Conservation (phyloP, 208 protist species). For the Leishmania guyanensis region DNA sequence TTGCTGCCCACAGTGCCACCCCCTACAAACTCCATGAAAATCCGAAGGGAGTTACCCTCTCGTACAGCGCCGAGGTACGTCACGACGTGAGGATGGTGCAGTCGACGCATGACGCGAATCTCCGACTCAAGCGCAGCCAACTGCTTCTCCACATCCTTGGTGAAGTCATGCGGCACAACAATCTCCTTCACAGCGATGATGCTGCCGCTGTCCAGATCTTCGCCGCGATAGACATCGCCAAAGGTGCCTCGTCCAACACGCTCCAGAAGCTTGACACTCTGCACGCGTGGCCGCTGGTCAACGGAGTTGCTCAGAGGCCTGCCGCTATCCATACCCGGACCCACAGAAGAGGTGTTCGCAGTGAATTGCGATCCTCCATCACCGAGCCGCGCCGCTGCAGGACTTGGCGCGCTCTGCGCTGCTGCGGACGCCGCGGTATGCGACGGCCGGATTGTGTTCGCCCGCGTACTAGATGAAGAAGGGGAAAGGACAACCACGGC, state of each 20-base stretch:
- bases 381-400: neutral
- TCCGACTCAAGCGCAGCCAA: conserved; percentile 84
- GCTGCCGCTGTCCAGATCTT: conserved; percentile 75
- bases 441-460: neutral
- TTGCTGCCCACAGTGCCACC: conserved; percentile 80
- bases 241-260: conserved; percentile 84
- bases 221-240: conserved; percentile 82
- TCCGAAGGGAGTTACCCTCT: conserved; percentile 76
- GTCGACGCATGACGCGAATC: conserved; percentile 91
- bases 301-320: conserved; percentile 5
- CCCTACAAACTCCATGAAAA: conserved; percentile 93
- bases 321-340: neutral
- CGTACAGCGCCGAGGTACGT: conserved; percentile 83
- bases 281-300: conserved; percentile 34
- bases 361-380: neutral
- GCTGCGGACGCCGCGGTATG: neutral
- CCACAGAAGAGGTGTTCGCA: neutral
- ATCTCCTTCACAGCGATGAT: conserved; percentile 88
- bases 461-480: neutral
- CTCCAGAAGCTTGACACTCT: conserved; percentile 43
- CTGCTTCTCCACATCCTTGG: conserved; percentile 81
- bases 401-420: neutral
- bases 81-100: conserved; percentile 92
- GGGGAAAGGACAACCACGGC: neutral
- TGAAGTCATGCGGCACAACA: conserved; percentile 78